phyloP scores from a whole-genome alignment of 2,329 filamentous ascomycete genomes.

The Xylaria sp. region DNA sequence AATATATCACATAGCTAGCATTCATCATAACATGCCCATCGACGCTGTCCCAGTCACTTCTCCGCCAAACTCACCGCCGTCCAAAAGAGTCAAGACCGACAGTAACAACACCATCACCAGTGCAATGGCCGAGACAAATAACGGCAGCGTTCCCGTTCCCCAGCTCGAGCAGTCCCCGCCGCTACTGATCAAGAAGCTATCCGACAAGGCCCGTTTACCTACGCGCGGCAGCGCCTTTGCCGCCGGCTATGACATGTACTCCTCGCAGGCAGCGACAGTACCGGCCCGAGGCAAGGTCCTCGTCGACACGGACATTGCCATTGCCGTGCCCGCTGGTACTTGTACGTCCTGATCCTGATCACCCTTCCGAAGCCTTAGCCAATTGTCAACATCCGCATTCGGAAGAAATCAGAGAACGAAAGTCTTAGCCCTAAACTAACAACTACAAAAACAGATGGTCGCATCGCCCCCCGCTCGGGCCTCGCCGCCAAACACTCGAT shows the following conservation, averaged over 20 bases:
- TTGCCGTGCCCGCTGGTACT: slow-evolving; percentile 89
- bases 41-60: slow-evolving; percentile 55
- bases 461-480: slow-evolving; percentile 89
- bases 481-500: slow-evolving; percentile 95
- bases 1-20: slow-evolving; percentile 5
- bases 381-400: neutral
- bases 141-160: slow-evolving; percentile 50
- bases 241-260: slow-evolving; percentile 94
- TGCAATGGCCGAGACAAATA: slow-evolving; percentile 37
- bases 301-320: slow-evolving; percentile 90
- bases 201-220: slow-evolving; percentile 79
- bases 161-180: slow-evolving; percentile 62
- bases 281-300: slow-evolving; percentile 85
- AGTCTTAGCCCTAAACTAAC: neutral
- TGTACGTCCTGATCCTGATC: slow-evolving; percentile 69
- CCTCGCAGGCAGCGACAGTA: slow-evolving; percentile 77
- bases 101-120: slow-evolving; percentile 39
- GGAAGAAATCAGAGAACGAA: neutral
- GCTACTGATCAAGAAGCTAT: slow-evolving; percentile 89
- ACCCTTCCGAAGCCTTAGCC: neutral
- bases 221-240: slow-evolving; percentile 90
- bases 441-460: slow-evolving; percentile 71
- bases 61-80: slow-evolving; percentile 76
- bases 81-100: slow-evolving; percentile 81
- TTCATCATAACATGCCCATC: slow-evolving; percentile 49